Conservation (phyloP, 2,329 filamentous ascomycete genomes). For the Claviceps fusiformis region DNA sequence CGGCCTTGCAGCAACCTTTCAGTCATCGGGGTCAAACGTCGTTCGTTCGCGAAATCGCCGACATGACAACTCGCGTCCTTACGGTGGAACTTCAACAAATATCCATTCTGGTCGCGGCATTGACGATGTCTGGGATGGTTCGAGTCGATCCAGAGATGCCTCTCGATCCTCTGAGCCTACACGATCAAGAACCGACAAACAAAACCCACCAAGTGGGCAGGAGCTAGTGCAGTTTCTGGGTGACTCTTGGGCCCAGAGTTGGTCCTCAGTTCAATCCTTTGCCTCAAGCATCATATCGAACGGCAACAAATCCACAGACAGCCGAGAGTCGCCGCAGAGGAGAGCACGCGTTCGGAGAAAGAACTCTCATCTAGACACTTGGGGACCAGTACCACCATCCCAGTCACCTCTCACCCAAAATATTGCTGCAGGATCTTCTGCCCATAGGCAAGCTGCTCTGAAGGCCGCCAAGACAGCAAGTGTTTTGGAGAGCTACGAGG, state of each 20-base stretch:
- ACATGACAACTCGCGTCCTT: conserved; percentile 20
- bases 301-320: conserved; percentile 10
- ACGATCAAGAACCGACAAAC: conserved; percentile 11
- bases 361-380: conserved; percentile 17
- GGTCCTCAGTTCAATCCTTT: conserved; percentile 42
- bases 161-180: not conserved
- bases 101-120: not conserved
- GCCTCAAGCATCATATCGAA: conserved; percentile 29
- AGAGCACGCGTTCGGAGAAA: conserved; percentile 4
- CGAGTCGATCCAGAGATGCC: not conserved
- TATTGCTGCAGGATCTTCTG: conserved; percentile 40
- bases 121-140: not conserved
- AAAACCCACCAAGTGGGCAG: conserved; percentile 21
- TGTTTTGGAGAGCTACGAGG: conserved; percentile 47
- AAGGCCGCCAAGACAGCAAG: conserved; percentile 44
- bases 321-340: not conserved
- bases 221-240: conserved; percentile 30
- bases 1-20: conserved; percentile 27
- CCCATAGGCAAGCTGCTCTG: conserved; percentile 39
- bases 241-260: conserved; percentile 38
- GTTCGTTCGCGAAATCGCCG: conserved; percentile 39
- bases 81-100: conserved; percentile 13
- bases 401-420: conserved; percentile 26
- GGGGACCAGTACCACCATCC: conserved; percentile 38
- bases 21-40: conserved; percentile 25